phyloP scores from a whole-genome alignment of 768 basidiomycete species.

The Lyophyllum decastes region DNA sequence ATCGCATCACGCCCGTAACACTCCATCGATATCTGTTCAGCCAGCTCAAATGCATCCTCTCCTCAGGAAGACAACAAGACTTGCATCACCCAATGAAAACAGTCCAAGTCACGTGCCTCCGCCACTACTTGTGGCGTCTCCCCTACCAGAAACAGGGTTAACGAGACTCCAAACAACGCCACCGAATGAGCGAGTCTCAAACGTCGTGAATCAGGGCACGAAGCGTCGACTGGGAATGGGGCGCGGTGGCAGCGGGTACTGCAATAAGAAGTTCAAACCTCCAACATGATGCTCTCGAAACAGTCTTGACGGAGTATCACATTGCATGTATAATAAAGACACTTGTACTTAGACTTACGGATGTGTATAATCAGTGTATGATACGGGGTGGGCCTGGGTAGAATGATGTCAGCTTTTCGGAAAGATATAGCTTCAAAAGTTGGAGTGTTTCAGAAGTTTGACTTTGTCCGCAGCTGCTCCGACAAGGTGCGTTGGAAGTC shows the following conservation, averaged over 20 bases:
- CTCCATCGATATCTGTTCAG: neutral
- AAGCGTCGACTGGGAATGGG: slow-evolving; percentile 71
- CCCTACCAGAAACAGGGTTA: slow-evolving; percentile 7
- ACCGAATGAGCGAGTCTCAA: neutral
- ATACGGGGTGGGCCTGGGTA: neutral
- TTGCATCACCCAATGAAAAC: neutral
- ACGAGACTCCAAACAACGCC: neutral
- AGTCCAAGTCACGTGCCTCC: neutral
- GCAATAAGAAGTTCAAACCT: slow-evolving; percentile 74
- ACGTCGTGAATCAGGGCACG: slow-evolving; percentile 24
- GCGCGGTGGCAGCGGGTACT: slow-evolving; percentile 46
- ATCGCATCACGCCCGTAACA: neutral
- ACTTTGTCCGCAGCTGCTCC: neutral
- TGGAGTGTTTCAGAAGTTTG: neutral
- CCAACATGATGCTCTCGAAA: slow-evolving; percentile 32
- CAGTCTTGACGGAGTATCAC: neutral
- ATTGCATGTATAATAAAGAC: neutral
- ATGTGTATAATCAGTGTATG: neutral
- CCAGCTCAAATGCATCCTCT: slow-evolving; percentile 9
- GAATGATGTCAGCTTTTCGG: neutral
- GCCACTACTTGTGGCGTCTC: slow-evolving; percentile 8
- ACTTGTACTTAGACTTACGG: neutral
- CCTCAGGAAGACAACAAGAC: neutral
- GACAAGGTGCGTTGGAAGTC: neutral
- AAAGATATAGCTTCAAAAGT: no score